phyloP scores from a whole-genome alignment of 164 flowering plant species.

The Amborella trichopoda region DNA sequence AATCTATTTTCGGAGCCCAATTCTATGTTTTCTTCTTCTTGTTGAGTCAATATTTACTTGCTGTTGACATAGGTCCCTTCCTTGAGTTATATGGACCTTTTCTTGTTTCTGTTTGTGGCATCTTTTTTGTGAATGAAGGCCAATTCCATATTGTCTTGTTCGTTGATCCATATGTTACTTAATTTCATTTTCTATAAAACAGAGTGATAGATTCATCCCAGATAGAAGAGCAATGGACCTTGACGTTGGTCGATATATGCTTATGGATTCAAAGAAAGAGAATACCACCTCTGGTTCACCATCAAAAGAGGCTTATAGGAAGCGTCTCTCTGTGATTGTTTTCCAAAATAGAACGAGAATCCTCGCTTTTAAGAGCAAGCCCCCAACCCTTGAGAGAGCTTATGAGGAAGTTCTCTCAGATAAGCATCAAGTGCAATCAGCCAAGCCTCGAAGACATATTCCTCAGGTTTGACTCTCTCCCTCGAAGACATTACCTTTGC shows the following conservation, averaged over 20 bases:
- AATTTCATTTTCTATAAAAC: too few species aligned
- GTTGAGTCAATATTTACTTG: too few species aligned
- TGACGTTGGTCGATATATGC: neutral
- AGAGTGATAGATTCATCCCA: constrained; percentile 1
- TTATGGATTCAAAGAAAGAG: neutral
- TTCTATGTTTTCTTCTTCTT: too few species aligned
- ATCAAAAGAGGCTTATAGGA: constrained; percentile 8
- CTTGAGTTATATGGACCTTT: too few species aligned
- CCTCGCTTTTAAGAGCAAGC: constrained; percentile 17
- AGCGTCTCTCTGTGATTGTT: constrained; percentile 8
- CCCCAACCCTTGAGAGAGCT: constrained; percentile 2
- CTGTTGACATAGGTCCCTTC: too few species aligned
- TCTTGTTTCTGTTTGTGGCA: too few species aligned
- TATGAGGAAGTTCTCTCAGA: constrained; percentile 1
- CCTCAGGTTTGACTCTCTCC: constrained; percentile 9
- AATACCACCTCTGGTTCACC: neutral
- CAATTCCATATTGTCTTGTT: too few species aligned
- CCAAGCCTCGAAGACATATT: constrained; percentile 5
- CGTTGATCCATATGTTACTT: too few species aligned
- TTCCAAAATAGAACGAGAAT: constrained; percentile 13
- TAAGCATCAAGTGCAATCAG: constrained; percentile 1
- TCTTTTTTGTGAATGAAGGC: too few species aligned
- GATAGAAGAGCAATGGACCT: neutral
- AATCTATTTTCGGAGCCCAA: too few species aligned
- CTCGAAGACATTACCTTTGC: too few species aligned